These are phyloP conservation scores for Pugionium dolabratum DNA, from an alignment of 345 rosid species.

Conservation along the genomic window DNA sequence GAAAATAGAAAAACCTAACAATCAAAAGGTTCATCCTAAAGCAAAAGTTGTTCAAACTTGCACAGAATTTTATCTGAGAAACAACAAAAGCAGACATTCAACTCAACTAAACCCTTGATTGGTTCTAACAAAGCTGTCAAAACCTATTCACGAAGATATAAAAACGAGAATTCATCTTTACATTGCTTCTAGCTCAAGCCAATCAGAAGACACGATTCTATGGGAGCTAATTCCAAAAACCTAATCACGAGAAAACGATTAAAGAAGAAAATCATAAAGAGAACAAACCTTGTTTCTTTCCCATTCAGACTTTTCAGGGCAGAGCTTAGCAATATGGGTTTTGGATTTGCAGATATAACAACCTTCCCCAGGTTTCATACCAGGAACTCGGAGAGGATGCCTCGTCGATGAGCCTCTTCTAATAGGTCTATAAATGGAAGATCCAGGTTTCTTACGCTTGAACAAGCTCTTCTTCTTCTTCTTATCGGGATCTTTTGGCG, in stretches of 20 bases:
- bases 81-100: conserved; percentile 2
- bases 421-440: conserved; percentile 38
- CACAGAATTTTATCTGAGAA: background rate
- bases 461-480: conserved; percentile 58
- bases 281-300: conserved; percentile 75
- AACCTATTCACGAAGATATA: background rate
- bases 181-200: background rate
- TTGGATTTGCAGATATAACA: conserved; percentile 79
- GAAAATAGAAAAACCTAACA: background rate
- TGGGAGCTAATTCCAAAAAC: background rate
- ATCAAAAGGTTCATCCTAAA: background rate
- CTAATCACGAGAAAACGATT: background rate
- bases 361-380: conserved; percentile 92
- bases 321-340: conserved; percentile 82
- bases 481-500: conserved; percentile 62
- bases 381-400: conserved; percentile 88
- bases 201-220: background rate
- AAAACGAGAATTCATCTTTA: background rate
- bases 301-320: conserved; percentile 86
- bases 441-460: conserved; percentile 56
- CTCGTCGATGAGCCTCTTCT: conserved; percentile 48
- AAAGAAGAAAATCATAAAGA: background rate
- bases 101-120: conserved; percentile 5
- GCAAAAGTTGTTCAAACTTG: background rate
- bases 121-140: conserved; percentile 7